Base-by-base conservation (phyloP, 176 grass and related monocot genomes). In the Bonia amplexicaulis region DNA sequence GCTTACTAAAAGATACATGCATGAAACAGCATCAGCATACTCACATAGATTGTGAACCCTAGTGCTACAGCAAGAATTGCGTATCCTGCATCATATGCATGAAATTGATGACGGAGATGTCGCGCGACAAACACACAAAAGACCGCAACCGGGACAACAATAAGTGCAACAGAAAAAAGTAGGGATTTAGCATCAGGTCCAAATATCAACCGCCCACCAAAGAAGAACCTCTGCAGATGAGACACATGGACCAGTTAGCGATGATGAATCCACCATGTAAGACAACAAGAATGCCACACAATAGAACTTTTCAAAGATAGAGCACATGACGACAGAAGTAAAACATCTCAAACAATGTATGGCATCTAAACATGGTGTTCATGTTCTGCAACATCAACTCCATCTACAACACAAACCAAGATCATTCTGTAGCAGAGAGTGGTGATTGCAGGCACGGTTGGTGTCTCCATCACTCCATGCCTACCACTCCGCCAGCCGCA, bases 171-270 rank as follows among this genome's bases (percentile, higher is more conserved):
- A 46, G 94, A 88, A 55, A 97, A 6, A 74, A 85, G 71, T 71
- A 97, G 74, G 61, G 89, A 93, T 82, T 91, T 93, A 44, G 91
- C 94, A 90, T 97, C 91, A 77, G 91, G 94, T 73, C 94, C 94
- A 78, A 91, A 97, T 86, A 97, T 97, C 84, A 97, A 88, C 54
- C 91, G 88, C 6, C 94, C 94, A 71, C 82, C 81, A 66, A 93
- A 81, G 41, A 93, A 69, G 73, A 97, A 97, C 66, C 54, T 91
- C 94, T 97, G 89, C 87, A 88, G 54, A 88, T 60, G 73, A 87
- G 39, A 73, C 57, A 49, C 23, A 87, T 26, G 12, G n/a, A 71
- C 81, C 67, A 51, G 74, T 68, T 66, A 82, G 12, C 4, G 46
- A 33, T 22, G 73, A 59, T 12, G 14, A 74, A 76, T 29, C 64